Percentiles rank a stretch among this genome's conserved stretches.
These are phyloP conservation scores for Megacollybia marginata DNA, from an alignment of 768 basidiomycete genomes.

Conservation along the genomic window DNA sequence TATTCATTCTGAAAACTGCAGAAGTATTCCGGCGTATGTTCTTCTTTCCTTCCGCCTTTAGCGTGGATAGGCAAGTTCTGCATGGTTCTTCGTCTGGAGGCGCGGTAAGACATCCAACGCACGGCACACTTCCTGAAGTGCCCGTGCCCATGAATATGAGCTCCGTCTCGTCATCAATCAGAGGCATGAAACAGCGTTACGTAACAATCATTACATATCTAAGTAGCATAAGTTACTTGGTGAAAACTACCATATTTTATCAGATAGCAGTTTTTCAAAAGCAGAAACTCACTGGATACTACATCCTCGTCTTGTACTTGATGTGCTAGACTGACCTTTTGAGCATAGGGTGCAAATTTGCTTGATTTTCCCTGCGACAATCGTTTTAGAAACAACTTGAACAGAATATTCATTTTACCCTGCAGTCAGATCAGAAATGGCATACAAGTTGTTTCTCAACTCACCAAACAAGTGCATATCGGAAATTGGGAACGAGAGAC, in stretches of 20 bases:
- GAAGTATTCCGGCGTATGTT: constrained; percentile 84
- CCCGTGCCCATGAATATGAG: constrained; percentile 82
- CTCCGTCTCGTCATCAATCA: constrained; percentile 29
- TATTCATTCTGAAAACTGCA: constrained; percentile 47
- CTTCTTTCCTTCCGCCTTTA: constrained; percentile 66
- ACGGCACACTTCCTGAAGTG: constrained; percentile 67
- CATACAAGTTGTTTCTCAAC: constrained; percentile 14
- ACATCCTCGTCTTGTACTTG: constrained; percentile 85
- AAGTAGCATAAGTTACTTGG: constrained; percentile 17
- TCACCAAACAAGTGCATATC: constrained; percentile 90
- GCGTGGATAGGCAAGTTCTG: constrained; percentile 60
- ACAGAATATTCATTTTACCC: constrained; percentile 5
- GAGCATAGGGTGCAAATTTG: constrained; percentile 89
- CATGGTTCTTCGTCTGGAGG: constrained; percentile 44
- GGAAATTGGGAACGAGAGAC: constrained; percentile 84
- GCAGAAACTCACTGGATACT: constrained; percentile 63
- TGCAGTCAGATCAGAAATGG: not conserved
- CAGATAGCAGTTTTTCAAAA: not conserved
- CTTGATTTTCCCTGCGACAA: constrained; percentile 76
- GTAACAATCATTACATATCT: not conserved
- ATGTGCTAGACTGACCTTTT: constrained; percentile 85
- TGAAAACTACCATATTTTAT: constrained; percentile 17
- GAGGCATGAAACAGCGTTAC: not conserved
- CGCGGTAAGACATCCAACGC: constrained; percentile 68
- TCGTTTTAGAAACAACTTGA: constrained; percentile 1